Evolutionary conservation across 768 basidiomycete genomes (phyloP).

Genomic region (Lentinula sp.): DNA sequence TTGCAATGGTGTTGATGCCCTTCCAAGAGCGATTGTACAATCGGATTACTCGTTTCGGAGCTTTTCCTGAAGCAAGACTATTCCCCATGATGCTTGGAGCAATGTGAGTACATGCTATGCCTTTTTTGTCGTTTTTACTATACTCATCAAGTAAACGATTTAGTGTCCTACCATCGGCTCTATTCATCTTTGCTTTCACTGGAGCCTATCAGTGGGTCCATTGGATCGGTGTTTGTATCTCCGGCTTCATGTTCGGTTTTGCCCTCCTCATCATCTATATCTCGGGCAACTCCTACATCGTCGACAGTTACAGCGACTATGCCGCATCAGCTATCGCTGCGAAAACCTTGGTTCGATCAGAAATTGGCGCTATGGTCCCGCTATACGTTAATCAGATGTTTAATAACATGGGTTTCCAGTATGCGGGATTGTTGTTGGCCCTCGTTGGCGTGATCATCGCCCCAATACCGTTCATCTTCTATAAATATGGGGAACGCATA

Average conservation of each 20-base stretch:
- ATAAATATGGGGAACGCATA: conserved; percentile 33
- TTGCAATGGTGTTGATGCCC: conserved; percentile 24
- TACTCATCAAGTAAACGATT: neutral
- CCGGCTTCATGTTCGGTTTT: conserved; percentile 32
- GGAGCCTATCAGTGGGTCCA: conserved; percentile 32
- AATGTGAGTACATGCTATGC: conserved; percentile 21
- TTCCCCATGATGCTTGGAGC: conserved; percentile 35
- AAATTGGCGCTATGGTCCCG: conserved; percentile 29
- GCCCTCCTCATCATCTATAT: conserved; percentile 38
- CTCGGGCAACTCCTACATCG: conserved; percentile 38
- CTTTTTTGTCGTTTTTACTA: neutral
- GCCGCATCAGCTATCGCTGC: conserved; percentile 41
- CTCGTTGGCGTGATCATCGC: conserved; percentile 23
- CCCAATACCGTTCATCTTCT: conserved; percentile 37
- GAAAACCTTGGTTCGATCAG: conserved; percentile 33
- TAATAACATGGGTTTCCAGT: conserved; percentile 34
- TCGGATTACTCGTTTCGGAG: conserved; percentile 24
- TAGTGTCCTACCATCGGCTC: conserved; percentile 30
- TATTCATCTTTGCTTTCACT: conserved; percentile 40
- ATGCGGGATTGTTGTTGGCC: conserved; percentile 29
- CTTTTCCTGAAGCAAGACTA: conserved; percentile 37
- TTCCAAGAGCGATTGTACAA: conserved; percentile 27
- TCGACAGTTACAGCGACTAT: conserved; percentile 33
- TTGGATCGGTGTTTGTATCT: conserved; percentile 32
- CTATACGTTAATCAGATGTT: conserved; percentile 37